A percentile compares a stretch with the other conserved stretches of the same genome.
Evolutionary conservation across 192 early-diverging fungal species (phyloP).

Genomic region (Gryganskiella cystojenkinii): DNA sequence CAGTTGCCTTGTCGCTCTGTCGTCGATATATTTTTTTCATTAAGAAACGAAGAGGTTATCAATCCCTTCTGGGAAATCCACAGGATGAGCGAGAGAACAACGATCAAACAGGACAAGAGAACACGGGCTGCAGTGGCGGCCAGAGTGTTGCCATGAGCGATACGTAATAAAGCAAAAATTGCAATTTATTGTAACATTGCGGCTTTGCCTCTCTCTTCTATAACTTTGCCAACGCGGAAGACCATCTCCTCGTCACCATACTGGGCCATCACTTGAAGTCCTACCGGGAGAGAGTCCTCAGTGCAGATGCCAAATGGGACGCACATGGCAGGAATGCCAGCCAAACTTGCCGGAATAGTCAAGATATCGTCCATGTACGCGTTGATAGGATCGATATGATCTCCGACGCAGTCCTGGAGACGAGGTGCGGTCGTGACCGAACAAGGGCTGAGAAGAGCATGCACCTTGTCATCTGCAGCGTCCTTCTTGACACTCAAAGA

Average conservation of each 20-base stretch:
- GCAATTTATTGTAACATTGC: too few species aligned
- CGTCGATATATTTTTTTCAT: slow-evolving; percentile 27
- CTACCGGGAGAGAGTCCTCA: slow-evolving; percentile 72
- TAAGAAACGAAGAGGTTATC: slow-evolving; percentile 4
- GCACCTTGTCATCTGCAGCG: slow-evolving; percentile 58
- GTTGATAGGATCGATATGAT: slow-evolving; percentile 53
- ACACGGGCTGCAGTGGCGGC: too few species aligned
- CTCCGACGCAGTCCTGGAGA: slow-evolving; percentile 42
- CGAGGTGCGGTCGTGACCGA: slow-evolving; percentile 78
- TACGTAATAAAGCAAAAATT: too few species aligned
- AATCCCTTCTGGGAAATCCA: too few species aligned
- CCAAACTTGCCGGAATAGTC: slow-evolving; percentile 90
- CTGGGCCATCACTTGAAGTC: slow-evolving; percentile 87
- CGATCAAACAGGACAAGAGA: too few species aligned
- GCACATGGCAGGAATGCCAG: slow-evolving; percentile 81
- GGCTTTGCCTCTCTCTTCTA: slow-evolving; percentile 44
- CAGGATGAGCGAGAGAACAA: too few species aligned
- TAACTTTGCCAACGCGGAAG: slow-evolving; percentile 58
- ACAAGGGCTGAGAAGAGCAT: slow-evolving; percentile 86
- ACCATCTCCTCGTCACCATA: slow-evolving; percentile 82
- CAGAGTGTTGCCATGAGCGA: too few species aligned
- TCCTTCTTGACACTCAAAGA: background rate
- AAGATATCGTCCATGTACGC: slow-evolving; percentile 90
- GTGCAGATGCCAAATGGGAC: slow-evolving; percentile 63
- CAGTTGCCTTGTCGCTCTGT: slow-evolving; percentile 14